phyloP scores from a whole-genome alignment of 2,329 filamentous ascomycete species.

The Xylariomycetidae sp. region DNA sequence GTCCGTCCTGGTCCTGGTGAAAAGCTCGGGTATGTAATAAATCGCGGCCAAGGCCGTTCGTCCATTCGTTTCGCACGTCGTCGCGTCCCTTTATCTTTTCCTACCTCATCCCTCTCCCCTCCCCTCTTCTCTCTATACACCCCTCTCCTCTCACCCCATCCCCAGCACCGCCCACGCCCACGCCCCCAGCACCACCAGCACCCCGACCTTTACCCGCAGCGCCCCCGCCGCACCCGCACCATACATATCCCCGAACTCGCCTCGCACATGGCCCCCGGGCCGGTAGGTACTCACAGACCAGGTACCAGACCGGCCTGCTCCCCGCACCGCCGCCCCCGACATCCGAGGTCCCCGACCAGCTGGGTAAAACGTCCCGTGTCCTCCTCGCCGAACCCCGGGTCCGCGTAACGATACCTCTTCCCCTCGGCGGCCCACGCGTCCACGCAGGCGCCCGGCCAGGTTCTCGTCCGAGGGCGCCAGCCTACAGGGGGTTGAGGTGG shows the following conservation, averaged over 20 bases:
- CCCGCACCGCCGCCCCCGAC: slow-evolving; percentile 37
- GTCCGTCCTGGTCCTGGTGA: no score
- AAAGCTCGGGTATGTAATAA: no score
- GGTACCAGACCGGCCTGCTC: slow-evolving; percentile 42
- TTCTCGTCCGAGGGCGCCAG: slow-evolving; percentile 66
- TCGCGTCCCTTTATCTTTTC: no score
- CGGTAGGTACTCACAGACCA: slow-evolving; percentile 68
- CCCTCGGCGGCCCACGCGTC: slow-evolving; percentile 61
- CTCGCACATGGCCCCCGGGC: slow-evolving; percentile 58
- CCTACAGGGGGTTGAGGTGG: slow-evolving; percentile 30
- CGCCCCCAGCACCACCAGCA: no score
- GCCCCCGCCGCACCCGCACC: no score
- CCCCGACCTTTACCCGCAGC: no score
- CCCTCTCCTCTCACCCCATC: no score
- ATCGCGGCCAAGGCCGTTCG: no score
- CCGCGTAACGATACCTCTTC: slow-evolving; percentile 50
- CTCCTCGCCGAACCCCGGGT: slow-evolving; percentile 48
- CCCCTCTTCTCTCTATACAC: no score
- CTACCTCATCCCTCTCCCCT: no score
- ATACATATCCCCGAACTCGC: slow-evolving; percentile 43
- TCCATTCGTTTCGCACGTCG: no score
- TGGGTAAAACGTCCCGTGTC: slow-evolving; percentile 72
- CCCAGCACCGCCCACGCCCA: no score
- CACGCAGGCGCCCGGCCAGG: slow-evolving; percentile 57
- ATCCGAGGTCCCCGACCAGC: slow-evolving; percentile 64